Percentiles rank a stretch among this genome's conserved stretches.
These are phyloP conservation scores for Withania somnifera DNA, from an alignment of 305 asterid genomes.

Conservation along the genomic window DNA sequence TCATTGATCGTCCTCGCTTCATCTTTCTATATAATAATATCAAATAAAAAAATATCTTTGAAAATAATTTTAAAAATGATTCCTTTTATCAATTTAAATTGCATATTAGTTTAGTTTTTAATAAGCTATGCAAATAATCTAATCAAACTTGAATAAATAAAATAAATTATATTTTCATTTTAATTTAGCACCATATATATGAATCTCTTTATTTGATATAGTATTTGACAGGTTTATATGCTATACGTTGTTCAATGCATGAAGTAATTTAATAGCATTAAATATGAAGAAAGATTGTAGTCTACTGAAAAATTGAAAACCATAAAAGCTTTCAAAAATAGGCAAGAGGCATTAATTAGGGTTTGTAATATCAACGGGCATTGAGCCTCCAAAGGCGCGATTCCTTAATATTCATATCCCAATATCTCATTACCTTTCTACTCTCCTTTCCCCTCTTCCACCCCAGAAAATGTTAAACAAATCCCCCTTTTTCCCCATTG, in stretches of 20 bases:
- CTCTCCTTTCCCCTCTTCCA: not conserved
- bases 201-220: too few relatives aligned
- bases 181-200: too few relatives aligned
- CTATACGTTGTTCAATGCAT: not conserved
- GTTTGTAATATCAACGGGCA: constrained; percentile 32
- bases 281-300: constrained; percentile 3
- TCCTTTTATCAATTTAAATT: too few relatives aligned
- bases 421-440: not conserved
- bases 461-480: constrained; percentile 21
- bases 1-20: too few relatives aligned
- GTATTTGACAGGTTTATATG: too few relatives aligned
- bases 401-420: not conserved
- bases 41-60: too few relatives aligned
- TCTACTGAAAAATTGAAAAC: not conserved
- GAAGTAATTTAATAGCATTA: constrained; percentile 8
- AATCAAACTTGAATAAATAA: too few relatives aligned
- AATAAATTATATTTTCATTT: too few relatives aligned
- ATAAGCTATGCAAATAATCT: too few relatives aligned
- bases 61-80: too few relatives aligned
- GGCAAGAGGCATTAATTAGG: constrained; percentile 19
- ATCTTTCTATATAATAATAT: too few relatives aligned
- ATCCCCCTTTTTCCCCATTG: constrained; percentile 40
- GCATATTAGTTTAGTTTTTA: too few relatives aligned
- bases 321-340: not conserved
- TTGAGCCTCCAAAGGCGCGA: not conserved